These are phyloP conservation scores for Petunia axillaris DNA, from an alignment of 257 asterid genomes.

Conservation along the genomic window DNA sequence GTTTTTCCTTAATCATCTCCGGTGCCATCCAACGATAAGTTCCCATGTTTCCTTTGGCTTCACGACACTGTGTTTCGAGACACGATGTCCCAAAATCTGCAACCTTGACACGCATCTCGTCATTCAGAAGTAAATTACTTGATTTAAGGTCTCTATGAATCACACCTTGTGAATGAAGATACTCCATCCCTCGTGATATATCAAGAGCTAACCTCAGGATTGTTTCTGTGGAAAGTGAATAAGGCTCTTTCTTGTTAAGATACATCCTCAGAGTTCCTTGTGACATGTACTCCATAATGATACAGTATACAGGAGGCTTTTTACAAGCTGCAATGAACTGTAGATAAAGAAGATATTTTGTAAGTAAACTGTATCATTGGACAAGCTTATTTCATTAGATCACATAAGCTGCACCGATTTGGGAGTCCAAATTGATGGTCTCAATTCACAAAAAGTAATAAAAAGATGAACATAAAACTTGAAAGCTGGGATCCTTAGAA, in stretches of 20 bases:
- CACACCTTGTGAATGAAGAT: conserved; percentile 85
- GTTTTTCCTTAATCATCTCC: conserved; percentile 75
- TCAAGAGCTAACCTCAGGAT: conserved; percentile 72
- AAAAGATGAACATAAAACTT: not conserved
- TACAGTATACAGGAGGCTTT: conserved; percentile 75
- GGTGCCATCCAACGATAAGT: conserved; percentile 99
- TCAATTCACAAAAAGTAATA: not conserved
- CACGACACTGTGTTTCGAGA: conserved; percentile 64
- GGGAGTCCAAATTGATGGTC: not conserved
- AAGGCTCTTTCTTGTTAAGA: conserved; percentile 76
- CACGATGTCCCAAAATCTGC: conserved; percentile 94
- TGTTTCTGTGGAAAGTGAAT: conserved; percentile 65
- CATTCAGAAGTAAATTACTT: conserved; percentile 74
- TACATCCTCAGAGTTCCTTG: conserved; percentile 83
- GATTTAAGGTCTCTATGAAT: conserved; percentile 93
- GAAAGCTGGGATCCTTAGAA: not conserved
- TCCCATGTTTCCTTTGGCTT: conserved; percentile 65
- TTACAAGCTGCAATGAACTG: conserved; percentile 82
- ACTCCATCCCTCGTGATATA: conserved; percentile 81
- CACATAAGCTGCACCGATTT: not conserved
- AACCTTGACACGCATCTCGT: conserved; percentile 78
- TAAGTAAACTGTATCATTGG: not conserved
- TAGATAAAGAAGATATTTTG: not conserved
- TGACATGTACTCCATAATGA: conserved; percentile 82
- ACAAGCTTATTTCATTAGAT: not conserved